Evolutionary conservation across 2,329 filamentous ascomycete species (phyloP), one percentile per base, ranked within the genome.

Genomic region (Penicillium olsonii): DNA sequence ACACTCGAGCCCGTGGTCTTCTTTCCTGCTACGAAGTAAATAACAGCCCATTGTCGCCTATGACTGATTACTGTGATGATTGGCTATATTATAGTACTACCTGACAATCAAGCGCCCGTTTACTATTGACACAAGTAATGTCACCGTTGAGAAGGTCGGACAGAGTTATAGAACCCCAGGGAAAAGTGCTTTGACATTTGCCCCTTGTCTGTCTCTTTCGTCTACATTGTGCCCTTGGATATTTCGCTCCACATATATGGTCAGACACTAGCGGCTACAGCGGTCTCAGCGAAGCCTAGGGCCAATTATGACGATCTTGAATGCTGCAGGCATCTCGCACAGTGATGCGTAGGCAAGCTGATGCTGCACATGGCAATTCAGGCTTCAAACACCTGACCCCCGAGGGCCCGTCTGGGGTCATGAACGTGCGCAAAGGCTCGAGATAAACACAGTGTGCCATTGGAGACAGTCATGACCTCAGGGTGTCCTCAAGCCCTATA

Each of bases 251-350:
- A 29, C 24, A 40, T 20, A 18, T 50, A 45, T 49, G 22, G 42
- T 45, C 42, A 29, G 27, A 35, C 42, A n/a, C 47, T 45, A 50
- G 47, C 29, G 42, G 42, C 47, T 45, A 22, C 37, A 17, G 42
- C 42, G 42, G 37, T 40, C 43, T 40, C 29, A 29, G 18, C 24
- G 22, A 37, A 15, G 22, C 29, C 26, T 24, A 27, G 15, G 37
- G 42, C 47, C 47, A 45, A 50, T 50, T 17, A 45, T 10, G 18
- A 40, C 17, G 12, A 37, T 40, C 18, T 50, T n/a, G 10, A 14
- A 14, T 20, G 34, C 8, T 40, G 18, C 27, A 18, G 15, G 17
- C 40, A 24, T 45, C 37, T 40, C 37, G 26, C 20, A 9, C 11
- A 48, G 45, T 37, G 39, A 43, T 4, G 8, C 37, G 33, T 38